A percentile compares a stretch with the other conserved stretches of the same genome.
Conservation (phyloP, 1,284 basidiomycete species). For the Mrakiaceae sp. region DNA sequence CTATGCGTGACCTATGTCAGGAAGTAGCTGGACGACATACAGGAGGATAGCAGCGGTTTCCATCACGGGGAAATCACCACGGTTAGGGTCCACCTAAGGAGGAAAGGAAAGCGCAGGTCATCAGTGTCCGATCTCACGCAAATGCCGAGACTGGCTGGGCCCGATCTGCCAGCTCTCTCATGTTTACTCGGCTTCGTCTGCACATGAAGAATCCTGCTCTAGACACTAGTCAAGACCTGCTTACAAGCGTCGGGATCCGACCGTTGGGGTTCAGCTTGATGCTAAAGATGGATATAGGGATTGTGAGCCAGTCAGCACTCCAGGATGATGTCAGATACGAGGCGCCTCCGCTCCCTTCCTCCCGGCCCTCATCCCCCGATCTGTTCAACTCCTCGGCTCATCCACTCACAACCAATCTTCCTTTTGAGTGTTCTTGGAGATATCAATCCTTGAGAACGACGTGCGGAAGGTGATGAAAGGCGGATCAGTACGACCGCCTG, state of each 20-base stretch:
- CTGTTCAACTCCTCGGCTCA: no score
- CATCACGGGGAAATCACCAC: slow-evolving; percentile 49
- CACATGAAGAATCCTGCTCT: no score
- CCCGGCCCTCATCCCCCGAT: no score
- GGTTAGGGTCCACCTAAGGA: slow-evolving; percentile 38
- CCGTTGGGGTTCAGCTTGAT: slow-evolving; percentile 52
- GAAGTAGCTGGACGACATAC: slow-evolving; percentile 48
- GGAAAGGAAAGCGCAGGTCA: not conserved
- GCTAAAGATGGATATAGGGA: not conserved
- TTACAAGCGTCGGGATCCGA: slow-evolving; percentile 45
- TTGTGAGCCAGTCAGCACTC: not conserved
- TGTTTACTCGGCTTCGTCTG: no score
- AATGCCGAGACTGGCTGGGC: no score
- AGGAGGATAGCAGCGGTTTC: slow-evolving; percentile 56
- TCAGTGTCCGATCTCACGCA: no score
- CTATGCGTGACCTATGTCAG: slow-evolving; percentile 36
- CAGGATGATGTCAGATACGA: no score
- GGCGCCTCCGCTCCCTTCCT: not conserved
- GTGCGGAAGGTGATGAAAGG: no score
- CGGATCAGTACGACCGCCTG: no score
- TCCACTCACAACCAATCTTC: slow-evolving; percentile 48
- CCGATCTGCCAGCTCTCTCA: no score
- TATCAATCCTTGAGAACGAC: slow-evolving; percentile 33
- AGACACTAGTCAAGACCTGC: slow-evolving; percentile 21
- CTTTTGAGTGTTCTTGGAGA: slow-evolving; percentile 45